Evolutionary conservation across 177 flowering plant genomes (phyloP).

Genomic region (Vitis hybrid): DNA sequence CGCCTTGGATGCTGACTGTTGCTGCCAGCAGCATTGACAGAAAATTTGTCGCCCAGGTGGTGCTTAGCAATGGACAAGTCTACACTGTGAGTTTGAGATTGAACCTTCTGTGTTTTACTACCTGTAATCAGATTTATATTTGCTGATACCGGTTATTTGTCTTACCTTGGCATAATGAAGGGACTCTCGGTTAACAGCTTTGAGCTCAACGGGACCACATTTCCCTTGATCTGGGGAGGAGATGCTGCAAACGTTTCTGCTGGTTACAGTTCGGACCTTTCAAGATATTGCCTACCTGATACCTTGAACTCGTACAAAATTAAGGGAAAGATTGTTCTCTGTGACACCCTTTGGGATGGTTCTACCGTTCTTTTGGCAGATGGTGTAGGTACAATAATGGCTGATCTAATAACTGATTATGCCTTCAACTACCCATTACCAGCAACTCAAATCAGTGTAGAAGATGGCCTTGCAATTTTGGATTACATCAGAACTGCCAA

Average conservation of each 20-base stretch:
- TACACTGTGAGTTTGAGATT: conserved; percentile 22
- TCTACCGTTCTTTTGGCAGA: conserved; percentile 19
- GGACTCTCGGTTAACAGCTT: conserved; percentile 37
- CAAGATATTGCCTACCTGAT: conserved; percentile 23
- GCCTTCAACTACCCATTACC: conserved; percentile 28
- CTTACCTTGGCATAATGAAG: conserved; percentile 9
- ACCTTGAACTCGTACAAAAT: conserved; percentile 15
- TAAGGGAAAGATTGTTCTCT: conserved; percentile 32
- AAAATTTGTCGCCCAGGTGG: conserved; percentile 30
- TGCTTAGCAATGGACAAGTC: conserved; percentile 37
- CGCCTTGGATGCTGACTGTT: conserved; percentile 57
- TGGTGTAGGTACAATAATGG: conserved; percentile 30
- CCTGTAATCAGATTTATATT: no score
- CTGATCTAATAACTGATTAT: background rate
- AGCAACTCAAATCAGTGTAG: conserved; percentile 9
- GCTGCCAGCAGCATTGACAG: conserved; percentile 58
- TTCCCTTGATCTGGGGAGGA: conserved; percentile 39
- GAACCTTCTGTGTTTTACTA: background rate
- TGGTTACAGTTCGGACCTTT: conserved; percentile 2
- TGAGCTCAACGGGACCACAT: conserved; percentile 26
- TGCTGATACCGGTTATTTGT: no score
- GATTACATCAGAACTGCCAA: conserved; percentile 29
- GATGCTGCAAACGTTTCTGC: conserved; percentile 32
- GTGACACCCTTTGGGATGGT: conserved; percentile 26
- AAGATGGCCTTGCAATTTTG: conserved; percentile 9